phyloP scores from a whole-genome alignment of 345 rosid genomes.

The Arabidopsis suecica region DNA sequence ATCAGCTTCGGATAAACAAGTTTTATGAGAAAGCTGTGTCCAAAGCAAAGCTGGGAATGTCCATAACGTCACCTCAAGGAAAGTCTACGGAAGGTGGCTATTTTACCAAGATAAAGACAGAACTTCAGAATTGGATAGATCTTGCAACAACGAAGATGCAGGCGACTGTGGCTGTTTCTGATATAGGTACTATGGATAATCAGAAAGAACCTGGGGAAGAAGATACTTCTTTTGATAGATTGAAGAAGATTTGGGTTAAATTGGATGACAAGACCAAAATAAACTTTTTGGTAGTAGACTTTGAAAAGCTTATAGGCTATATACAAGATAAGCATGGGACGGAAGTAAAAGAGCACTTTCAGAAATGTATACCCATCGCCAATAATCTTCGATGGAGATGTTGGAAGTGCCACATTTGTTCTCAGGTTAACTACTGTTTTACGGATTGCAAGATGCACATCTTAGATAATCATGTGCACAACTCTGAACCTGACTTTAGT shows the following conservation, averaged over 20 bases:
- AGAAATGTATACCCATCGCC: neutral
- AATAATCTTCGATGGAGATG: neutral
- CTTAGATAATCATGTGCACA: neutral
- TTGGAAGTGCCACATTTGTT: conserved; percentile 1
- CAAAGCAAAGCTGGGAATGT: neutral
- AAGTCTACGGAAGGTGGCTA: neutral
- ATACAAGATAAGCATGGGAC: neutral
- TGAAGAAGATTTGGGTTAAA: neutral
- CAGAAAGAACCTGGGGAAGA: neutral
- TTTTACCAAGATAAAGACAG: neutral
- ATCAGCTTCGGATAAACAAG: neutral
- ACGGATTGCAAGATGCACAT: conserved; percentile 15
- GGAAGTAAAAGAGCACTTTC: neutral
- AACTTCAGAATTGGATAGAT: neutral
- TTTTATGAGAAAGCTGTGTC: neutral
- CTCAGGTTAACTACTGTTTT: conserved; percentile 1
- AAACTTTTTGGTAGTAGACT: neutral
- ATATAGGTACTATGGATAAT: neutral
- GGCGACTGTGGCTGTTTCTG: neutral
- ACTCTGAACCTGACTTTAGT: neutral
- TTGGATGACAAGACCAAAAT: conserved; percentile 5
- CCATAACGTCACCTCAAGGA: neutral
- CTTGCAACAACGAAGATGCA: neutral
- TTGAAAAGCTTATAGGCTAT: neutral
- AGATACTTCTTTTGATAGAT: neutral